Percentiles rank a stretch among this genome's conserved stretches.
These are phyloP conservation scores for Microbotryum saponariae DNA, from an alignment of 1,284 basidiomycete genomes.

Conservation along the genomic window DNA sequence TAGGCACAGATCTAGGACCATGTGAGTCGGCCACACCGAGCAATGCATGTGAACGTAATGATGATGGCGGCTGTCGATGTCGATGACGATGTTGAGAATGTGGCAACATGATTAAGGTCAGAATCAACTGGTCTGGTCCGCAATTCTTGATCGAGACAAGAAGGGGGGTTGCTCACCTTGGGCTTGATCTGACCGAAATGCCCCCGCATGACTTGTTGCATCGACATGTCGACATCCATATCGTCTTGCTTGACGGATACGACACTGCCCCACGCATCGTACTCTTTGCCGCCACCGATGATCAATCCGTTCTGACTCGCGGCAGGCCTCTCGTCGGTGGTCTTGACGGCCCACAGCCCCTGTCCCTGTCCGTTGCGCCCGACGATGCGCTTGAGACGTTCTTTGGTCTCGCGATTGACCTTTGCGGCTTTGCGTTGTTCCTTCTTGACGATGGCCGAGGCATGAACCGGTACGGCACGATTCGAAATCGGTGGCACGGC, in stretches of 20 bases:
- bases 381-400: constrained; percentile 62
- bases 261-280: constrained; percentile 60
- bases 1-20: constrained; percentile 53
- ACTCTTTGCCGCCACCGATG: constrained; percentile 56
- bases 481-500: constrained; percentile 59
- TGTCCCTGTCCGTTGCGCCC: constrained; percentile 57
- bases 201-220: constrained; percentile 25
- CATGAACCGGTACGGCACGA: constrained; percentile 15
- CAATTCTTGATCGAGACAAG: too few relatives aligned
- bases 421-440: constrained; percentile 64
- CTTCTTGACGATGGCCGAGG: constrained; percentile 34
- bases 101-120: not conserved
- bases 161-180: constrained; percentile 18
- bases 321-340: constrained; percentile 47
- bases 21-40: constrained; percentile 13
- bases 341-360: constrained; percentile 57
- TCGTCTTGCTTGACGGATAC: constrained; percentile 39
- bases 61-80: constrained; percentile 21
- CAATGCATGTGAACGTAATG: constrained; percentile 29
- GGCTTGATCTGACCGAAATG: too few relatives aligned
- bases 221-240: constrained; percentile 45
- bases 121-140: too few relatives aligned
- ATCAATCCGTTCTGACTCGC: constrained; percentile 23
- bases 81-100: not conserved
- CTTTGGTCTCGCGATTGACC: constrained; percentile 78